Evolutionary conservation across 768 basidiomycete species (phyloP).

Genomic region (Cubamyces sp.): DNA sequence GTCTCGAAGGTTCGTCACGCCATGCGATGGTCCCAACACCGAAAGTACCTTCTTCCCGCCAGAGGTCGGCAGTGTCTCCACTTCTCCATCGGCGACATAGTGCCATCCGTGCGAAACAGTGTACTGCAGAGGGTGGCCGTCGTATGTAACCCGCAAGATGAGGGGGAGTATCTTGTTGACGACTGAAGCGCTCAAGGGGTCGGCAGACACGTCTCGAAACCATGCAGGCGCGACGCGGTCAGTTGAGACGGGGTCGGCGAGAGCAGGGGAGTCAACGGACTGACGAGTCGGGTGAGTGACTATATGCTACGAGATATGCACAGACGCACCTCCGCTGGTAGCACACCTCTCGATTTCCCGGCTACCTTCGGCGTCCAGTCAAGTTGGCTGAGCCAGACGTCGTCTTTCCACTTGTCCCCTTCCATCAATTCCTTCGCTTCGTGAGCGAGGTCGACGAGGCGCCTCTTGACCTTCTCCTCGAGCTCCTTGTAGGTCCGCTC

Average conservation of each 20-base stretch:
- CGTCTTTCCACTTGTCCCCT: slow-evolving; percentile 61
- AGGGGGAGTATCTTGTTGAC: slow-evolving; percentile 65
- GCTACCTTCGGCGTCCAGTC: slow-evolving; percentile 94
- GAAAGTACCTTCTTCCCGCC: slow-evolving; percentile 47
- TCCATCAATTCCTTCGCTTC: slow-evolving; percentile 54
- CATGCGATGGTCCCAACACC: slow-evolving; percentile 52
- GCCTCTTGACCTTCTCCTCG: slow-evolving; percentile 59
- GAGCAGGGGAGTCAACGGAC: neutral
- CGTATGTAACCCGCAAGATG: slow-evolving; percentile 64
- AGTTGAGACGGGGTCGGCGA: neutral
- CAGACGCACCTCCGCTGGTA: slow-evolving; percentile 36
- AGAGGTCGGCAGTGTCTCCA: slow-evolving; percentile 48
- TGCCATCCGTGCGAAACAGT: slow-evolving; percentile 69
- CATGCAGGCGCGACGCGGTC: slow-evolving; percentile 48
- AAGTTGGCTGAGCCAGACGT: slow-evolving; percentile 87
- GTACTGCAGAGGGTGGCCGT: slow-evolving; percentile 63
- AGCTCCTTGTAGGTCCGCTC: slow-evolving; percentile 77
- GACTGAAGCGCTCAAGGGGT: slow-evolving; percentile 45
- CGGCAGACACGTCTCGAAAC: slow-evolving; percentile 55
- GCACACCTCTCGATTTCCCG: slow-evolving; percentile 67
- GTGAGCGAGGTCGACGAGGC: slow-evolving; percentile 71
- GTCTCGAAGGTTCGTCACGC: slow-evolving; percentile 46
- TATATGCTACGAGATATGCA: neutral
- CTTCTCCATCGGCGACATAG: slow-evolving; percentile 42
- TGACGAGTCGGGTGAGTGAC: neutral